Conservation (phyloP, 768 basidiomycete species). For the Amanita exitialis region DNA sequence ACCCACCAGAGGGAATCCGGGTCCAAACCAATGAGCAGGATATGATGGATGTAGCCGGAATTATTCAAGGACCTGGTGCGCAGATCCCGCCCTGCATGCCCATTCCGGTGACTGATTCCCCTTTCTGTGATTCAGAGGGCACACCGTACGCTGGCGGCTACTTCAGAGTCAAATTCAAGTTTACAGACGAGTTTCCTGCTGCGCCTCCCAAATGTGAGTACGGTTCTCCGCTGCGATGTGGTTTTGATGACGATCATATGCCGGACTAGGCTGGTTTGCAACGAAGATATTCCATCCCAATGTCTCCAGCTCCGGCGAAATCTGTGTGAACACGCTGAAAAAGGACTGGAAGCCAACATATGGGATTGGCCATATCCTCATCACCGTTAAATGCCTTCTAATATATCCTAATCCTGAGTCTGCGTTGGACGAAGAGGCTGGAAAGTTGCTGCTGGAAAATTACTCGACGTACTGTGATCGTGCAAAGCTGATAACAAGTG, state of each 20-base stretch:
- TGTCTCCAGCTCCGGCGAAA: constrained; percentile 82
- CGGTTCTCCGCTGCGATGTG: background rate
- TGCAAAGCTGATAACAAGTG: constrained; percentile 80
- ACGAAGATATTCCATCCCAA: constrained; percentile 99
- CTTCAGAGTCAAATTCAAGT: constrained; percentile 73
- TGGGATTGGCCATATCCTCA: constrained; percentile 84
- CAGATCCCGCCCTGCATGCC: constrained; percentile 7
- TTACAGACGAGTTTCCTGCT: constrained; percentile 90
- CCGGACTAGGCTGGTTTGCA: constrained; percentile 66
- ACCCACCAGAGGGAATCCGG: constrained; percentile 89
- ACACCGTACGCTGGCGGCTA: constrained; percentile 63
- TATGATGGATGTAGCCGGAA: constrained; percentile 77
- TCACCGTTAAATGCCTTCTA: constrained; percentile 89
- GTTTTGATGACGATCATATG: constrained; percentile 5
- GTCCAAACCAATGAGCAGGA: constrained; percentile 81
- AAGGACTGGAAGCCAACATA: constrained; percentile 94
- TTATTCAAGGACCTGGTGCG: constrained; percentile 87
- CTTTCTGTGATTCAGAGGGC: constrained; percentile 28
- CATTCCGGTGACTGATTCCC: constrained; percentile 16
- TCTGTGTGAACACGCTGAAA: constrained; percentile 95
- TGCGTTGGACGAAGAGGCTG: constrained; percentile 92
- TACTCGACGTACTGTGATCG: constrained; percentile 83
- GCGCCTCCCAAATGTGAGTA: constrained; percentile 85
- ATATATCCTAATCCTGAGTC: constrained; percentile 97
- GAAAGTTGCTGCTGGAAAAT: constrained; percentile 82